Conservation (phyloP, 108 stramenopile genomes). For the Stephanodiscus minutulus region DNA sequence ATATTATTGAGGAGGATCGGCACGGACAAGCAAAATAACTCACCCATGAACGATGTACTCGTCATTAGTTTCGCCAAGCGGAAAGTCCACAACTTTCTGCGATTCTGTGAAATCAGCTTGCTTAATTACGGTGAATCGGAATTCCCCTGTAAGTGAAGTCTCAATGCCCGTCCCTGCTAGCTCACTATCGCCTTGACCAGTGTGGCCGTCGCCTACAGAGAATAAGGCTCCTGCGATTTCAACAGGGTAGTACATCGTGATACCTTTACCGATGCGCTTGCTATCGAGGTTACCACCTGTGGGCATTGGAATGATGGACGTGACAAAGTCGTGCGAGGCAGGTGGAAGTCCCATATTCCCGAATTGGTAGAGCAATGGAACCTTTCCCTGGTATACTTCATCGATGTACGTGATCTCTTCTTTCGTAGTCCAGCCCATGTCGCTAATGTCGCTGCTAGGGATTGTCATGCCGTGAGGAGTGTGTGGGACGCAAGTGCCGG, state of each 20-base stretch:
- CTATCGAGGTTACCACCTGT: conserved; percentile 45
- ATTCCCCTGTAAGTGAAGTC: conserved; percentile 47
- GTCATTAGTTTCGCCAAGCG: conserved; percentile 45
- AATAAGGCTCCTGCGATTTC: conserved; percentile 33
- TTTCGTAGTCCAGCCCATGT: conserved; percentile 29
- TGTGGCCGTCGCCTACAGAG: conserved; percentile 40
- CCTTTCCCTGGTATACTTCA: conserved; percentile 28
- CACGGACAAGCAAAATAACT: no score
- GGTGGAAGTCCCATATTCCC: conserved; percentile 52
- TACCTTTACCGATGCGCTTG: conserved; percentile 39
- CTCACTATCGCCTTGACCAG: conserved; percentile 34
- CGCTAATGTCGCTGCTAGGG: conserved; percentile 23
- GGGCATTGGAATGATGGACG: conserved; percentile 41
- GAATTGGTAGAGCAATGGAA: conserved; percentile 41
- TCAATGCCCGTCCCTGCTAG: conserved; percentile 55
- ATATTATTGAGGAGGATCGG: no score
- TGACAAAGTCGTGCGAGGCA: conserved; percentile 35
- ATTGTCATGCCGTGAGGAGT: conserved; percentile 24
- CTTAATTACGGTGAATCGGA: conserved; percentile 50
- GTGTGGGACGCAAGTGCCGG: conserved; percentile 50
- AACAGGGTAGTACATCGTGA: conserved; percentile 45
- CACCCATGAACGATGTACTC: conserved; percentile 51
- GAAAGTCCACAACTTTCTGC: conserved; percentile 40
- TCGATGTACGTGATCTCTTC: conserved; percentile 22
- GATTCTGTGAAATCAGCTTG: conserved; percentile 43